Conservation (phyloP, 805 yeast genomes). For the Cyberlindnera xishuangbannaensis region DNA sequence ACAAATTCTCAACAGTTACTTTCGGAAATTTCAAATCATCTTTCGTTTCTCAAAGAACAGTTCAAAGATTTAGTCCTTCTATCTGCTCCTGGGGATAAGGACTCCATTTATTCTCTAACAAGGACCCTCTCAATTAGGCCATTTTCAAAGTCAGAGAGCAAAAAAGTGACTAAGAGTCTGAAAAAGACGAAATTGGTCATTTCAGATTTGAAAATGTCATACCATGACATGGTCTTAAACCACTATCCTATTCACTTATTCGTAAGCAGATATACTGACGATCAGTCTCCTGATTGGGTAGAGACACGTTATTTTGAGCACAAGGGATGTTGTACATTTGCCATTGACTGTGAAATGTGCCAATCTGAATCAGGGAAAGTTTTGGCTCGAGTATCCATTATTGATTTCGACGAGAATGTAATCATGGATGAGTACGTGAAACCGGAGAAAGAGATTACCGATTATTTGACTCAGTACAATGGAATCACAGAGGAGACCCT, state of each 20-base stretch:
- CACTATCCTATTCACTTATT: slow-evolving; percentile 59
- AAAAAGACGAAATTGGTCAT: slow-evolving; percentile 34
- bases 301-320: slow-evolving; percentile 49
- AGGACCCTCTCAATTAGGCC: slow-evolving; percentile 53
- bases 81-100: slow-evolving; percentile 61
- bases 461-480: slow-evolving; percentile 78
- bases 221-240: slow-evolving; percentile 42
- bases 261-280: slow-evolving; percentile 15
- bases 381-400: slow-evolving; percentile 70
- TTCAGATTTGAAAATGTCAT: slow-evolving; percentile 46
- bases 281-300: slow-evolving; percentile 38
- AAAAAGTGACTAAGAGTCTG: slow-evolving; percentile 28
- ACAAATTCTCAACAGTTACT: no score
- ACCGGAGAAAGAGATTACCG: slow-evolving; percentile 68
- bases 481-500: slow-evolving; percentile 79
- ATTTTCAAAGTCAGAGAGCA: slow-evolving; percentile 50
- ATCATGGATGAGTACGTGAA: slow-evolving; percentile 71
- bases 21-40: no score
- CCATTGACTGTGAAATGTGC: slow-evolving; percentile 95
- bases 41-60: slow-evolving; percentile 29
- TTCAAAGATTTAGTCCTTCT: slow-evolving; percentile 46
- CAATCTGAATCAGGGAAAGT: slow-evolving; percentile 54
- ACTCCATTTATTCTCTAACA: slow-evolving; percentile 46
- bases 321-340: slow-evolving; percentile 60
- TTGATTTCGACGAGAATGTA: slow-evolving; percentile 55